Percentiles rank a stretch among this genome's conserved stretches.
These are phyloP conservation scores for Calonectria naviculata DNA, from an alignment of 2,329 filamentous ascomycete genomes.

Conservation along the genomic window DNA sequence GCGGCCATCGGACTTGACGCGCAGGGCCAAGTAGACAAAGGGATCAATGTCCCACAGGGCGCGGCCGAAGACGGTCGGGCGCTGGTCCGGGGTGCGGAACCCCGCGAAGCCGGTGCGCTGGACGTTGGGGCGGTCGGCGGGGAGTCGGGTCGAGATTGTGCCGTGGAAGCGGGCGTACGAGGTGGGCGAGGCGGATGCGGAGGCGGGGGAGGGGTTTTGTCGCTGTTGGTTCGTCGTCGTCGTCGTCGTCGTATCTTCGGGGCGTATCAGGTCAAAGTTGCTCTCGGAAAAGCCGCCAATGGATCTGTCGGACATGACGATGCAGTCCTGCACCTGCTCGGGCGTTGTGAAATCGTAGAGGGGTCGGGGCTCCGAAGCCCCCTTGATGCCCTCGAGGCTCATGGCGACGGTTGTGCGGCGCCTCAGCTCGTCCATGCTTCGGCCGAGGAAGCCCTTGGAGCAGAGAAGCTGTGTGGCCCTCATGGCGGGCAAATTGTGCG, in stretches of 20 bases:
- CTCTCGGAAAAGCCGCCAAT: slow-evolving; percentile 88
- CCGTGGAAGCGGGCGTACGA: slow-evolving; percentile 86
- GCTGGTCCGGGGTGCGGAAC: slow-evolving; percentile 84
- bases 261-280: slow-evolving; percentile 70
- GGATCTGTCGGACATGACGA: slow-evolving; percentile 87
- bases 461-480: slow-evolving; percentile 56
- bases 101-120: slow-evolving; percentile 88
- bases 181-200: slow-evolving; percentile 33
- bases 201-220: slow-evolving; percentile 14
- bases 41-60: slow-evolving; percentile 90
- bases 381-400: slow-evolving; percentile 76
- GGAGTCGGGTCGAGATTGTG: slow-evolving; percentile 86
- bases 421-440: slow-evolving; percentile 70
- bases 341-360: slow-evolving; percentile 72
- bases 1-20: slow-evolving; percentile 89
- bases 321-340: slow-evolving; percentile 64
- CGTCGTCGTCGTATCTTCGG: slow-evolving; percentile 36
- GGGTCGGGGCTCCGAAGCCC: slow-evolving; percentile 70
- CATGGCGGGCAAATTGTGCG: slow-evolving; percentile 51
- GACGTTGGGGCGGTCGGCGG: slow-evolving; percentile 77
- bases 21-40: slow-evolving; percentile 87
- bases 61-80: slow-evolving; percentile 85
- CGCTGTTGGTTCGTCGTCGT: slow-evolving; percentile 32
- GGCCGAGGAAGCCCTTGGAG: slow-evolving; percentile 65
- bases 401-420: slow-evolving; percentile 68